Base-by-base conservation (phyloP, 306 rosid species). In the Casuarina cunninghamiana region DNA sequence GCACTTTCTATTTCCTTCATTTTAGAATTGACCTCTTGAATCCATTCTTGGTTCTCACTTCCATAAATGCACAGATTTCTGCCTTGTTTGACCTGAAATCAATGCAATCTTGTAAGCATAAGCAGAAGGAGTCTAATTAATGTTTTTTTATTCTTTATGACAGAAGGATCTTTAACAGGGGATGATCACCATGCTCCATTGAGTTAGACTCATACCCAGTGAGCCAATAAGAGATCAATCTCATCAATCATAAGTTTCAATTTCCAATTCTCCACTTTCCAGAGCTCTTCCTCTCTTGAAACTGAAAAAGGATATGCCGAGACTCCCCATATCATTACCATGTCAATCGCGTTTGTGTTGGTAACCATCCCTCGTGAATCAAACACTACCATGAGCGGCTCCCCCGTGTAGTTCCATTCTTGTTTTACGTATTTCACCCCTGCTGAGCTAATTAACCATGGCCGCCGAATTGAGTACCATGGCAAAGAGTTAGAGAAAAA, bases 41-140 rank as follows among this genome's bases (percentile, higher is more conserved):
- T 78, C 96, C 93, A 89, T 5, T 73, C 84, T 66, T 81, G 60
- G 80, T 62, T 78, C 61, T 74, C 76, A 82, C 93, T 83, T 70
- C 93, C 93, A 76, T 87, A 87, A 19, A 91, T 73, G 87, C 90
- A 91, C 12, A 91, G 46, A 21, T 75, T 73, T 75, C 78, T 87
- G 71, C 84, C 85, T 84, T 86, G 85, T 76, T 79, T 79, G 10
- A 87, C 90, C 96, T 89, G 86, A 69, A 77, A 85, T 11, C 69
- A 75, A 45, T 39, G 49, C 72, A 79, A 68, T 41, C 75, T 73
- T 35, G 77, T 42, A 44, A 73, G 45, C 66, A 21, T 50, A 50
- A 48, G 8, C 37, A 41, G 44, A 49, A 80, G 71, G 61, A 70
- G 62, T 60, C 77, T 70, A 67, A 65, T 45, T 55, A 61, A 68